phyloP scores from a whole-genome alignment of 2,329 filamentous ascomycete species.

The Pseudonectria foliicola region DNA sequence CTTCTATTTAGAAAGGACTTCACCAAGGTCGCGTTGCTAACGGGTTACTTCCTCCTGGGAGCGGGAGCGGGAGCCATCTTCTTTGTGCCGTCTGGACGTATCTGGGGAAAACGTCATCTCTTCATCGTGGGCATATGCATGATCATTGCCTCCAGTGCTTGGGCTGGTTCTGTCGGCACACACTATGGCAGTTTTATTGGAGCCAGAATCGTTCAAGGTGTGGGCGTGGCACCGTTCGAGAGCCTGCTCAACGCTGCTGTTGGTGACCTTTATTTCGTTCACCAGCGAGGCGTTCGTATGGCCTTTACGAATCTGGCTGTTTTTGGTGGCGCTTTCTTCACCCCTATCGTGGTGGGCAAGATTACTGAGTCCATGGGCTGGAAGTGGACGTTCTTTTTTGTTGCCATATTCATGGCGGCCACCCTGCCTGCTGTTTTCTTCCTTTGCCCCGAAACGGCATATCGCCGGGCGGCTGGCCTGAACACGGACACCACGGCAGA shows the following conservation, averaged over 20 bases:
- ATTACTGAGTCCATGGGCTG: conserved; percentile 72
- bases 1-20: conserved; percentile 59
- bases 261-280: conserved; percentile 86
- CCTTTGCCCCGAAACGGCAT: conserved; percentile 81
- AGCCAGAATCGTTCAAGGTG: conserved; percentile 77
- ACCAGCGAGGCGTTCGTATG: conserved; percentile 79
- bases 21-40: conserved; percentile 72
- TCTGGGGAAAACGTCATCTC: conserved; percentile 88
- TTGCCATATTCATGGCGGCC: conserved; percentile 72
- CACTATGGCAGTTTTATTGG: conserved; percentile 68
- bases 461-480: conserved; percentile 55
- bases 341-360: conserved; percentile 84
- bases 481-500: conserved; percentile 57
- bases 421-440: conserved; percentile 67
- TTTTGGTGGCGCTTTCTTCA: conserved; percentile 54
- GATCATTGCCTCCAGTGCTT: conserved; percentile 65
- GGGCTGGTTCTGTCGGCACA: conserved; percentile 63
- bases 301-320: conserved; percentile 60
- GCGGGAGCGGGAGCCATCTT: conserved; percentile 75
- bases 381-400: conserved; percentile 82
- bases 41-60: conserved; percentile 80
- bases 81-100: conserved; percentile 78
- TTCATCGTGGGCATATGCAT: conserved; percentile 73
- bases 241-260: conserved; percentile 82
- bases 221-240: conserved; percentile 84